Conservation (phyloP, 768 basidiomycete genomes). For the Russula virescens region DNA sequence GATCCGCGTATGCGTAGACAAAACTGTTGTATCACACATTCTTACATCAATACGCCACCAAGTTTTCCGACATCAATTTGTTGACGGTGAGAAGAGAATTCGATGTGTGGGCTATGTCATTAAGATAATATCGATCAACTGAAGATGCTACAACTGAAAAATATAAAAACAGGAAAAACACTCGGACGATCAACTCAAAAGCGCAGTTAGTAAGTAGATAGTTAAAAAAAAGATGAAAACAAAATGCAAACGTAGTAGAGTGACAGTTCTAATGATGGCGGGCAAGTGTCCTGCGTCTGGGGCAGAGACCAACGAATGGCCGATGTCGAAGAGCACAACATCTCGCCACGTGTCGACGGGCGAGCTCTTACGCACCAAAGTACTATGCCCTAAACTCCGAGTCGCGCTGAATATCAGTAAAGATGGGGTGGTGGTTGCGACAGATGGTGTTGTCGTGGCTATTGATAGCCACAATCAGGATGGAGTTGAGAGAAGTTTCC, state of each 20-base stretch:
- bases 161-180: neutral
- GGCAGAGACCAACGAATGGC: constrained; percentile 33
- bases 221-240: neutral
- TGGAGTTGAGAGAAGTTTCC: constrained; percentile 87
- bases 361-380: constrained; percentile 63
- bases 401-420: constrained; percentile 86
- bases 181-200: neutral
- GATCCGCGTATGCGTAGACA: too few relatives aligned
- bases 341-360: constrained; percentile 68
- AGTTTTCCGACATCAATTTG: too few relatives aligned
- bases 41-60: too few relatives aligned
- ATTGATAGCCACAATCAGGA: constrained; percentile 81
- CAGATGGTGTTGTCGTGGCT: constrained; percentile 69
- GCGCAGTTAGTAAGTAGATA: neutral
- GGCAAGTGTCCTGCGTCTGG: constrained; percentile 27
- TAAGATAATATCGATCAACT: constrained; percentile 7
- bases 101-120: constrained; percentile 2
- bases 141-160: neutral
- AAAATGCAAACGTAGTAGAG: too few relatives aligned
- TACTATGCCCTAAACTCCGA: constrained; percentile 93
- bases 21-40: too few relatives aligned
- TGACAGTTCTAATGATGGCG: neutral
- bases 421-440: constrained; percentile 77
- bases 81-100: too few relatives aligned
- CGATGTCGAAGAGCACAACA: constrained; percentile 46